Evolutionary conservation across 768 basidiomycete species (phyloP).

Genomic region (Gymnopilus dilepis): DNA sequence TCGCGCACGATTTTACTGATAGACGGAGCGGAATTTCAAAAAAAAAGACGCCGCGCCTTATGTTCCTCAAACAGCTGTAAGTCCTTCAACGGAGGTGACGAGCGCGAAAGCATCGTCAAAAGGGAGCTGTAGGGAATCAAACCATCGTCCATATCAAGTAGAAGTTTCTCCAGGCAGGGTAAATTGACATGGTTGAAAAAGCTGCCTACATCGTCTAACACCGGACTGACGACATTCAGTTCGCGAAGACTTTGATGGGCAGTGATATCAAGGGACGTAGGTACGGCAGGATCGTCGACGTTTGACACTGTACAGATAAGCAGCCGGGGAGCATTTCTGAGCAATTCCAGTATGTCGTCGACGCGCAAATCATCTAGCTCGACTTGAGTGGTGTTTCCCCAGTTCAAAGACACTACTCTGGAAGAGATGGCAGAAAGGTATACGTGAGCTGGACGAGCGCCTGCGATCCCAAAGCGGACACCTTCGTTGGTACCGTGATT

Average conservation of each 20-base stretch:
- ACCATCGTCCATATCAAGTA: background rate
- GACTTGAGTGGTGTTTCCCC: background rate
- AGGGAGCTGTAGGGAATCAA: background rate
- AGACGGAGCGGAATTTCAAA: too few species aligned
- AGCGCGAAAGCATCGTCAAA: background rate
- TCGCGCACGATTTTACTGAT: too few species aligned
- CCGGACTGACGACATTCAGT: background rate
- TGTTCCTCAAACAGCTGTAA: too few species aligned
- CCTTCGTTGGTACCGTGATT: background rate
- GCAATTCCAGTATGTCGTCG: background rate
- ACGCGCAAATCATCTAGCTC: background rate
- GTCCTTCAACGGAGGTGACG: background rate
- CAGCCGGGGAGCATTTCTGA: background rate
- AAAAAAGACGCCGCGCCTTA: too few species aligned
- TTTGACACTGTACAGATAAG: background rate
- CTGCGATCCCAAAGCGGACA: background rate
- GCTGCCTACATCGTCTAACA: background rate
- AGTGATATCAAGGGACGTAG: background rate
- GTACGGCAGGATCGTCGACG: background rate
- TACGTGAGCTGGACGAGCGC: background rate
- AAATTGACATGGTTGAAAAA: background rate
- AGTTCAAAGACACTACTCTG: background rate
- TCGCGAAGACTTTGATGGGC: background rate
- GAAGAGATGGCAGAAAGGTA: background rate
- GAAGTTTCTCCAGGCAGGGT: background rate